These are phyloP conservation scores for Stenocarpella maydis DNA, from an alignment of 2,329 filamentous ascomycete species.

Conservation along the genomic window DNA sequence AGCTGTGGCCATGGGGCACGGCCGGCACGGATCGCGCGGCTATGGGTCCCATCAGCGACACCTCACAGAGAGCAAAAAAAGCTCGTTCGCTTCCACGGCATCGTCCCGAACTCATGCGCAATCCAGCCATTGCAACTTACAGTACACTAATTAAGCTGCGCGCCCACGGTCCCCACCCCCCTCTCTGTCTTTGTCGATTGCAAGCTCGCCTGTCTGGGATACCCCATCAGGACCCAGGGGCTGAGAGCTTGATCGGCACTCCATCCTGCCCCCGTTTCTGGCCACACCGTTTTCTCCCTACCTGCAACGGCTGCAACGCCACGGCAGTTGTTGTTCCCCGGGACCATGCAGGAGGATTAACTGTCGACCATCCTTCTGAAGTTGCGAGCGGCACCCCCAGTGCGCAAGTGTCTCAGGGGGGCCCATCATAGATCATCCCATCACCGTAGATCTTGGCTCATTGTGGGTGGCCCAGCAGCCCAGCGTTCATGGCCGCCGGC, in stretches of 20 bases:
- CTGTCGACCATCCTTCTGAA: background rate
- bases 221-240: conserved; percentile 26
- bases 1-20: conserved; percentile 2
- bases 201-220: conserved; percentile 27
- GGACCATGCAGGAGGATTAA: background rate
- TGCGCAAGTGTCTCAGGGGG: background rate
- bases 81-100: background rate
- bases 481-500: background rate
- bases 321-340: background rate
- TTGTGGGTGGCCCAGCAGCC: background rate
- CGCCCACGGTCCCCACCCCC: conserved; percentile 3
- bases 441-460: background rate
- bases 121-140: conserved; percentile 8
- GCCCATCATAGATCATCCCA: conserved; percentile 7
- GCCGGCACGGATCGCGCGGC: background rate
- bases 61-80: background rate
- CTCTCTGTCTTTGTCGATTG: conserved; percentile 17
- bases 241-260: conserved; percentile 21
- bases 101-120: conserved; percentile 7
- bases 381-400: background rate
- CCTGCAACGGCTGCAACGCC: background rate
- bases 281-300: background rate
- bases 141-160: conserved; percentile 26
- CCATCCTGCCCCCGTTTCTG: conserved; percentile 20
- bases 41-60: background rate